These are phyloP conservation scores for Pyrus bretschneideri DNA, from an alignment of 306 rosid species.

Conservation along the genomic window DNA sequence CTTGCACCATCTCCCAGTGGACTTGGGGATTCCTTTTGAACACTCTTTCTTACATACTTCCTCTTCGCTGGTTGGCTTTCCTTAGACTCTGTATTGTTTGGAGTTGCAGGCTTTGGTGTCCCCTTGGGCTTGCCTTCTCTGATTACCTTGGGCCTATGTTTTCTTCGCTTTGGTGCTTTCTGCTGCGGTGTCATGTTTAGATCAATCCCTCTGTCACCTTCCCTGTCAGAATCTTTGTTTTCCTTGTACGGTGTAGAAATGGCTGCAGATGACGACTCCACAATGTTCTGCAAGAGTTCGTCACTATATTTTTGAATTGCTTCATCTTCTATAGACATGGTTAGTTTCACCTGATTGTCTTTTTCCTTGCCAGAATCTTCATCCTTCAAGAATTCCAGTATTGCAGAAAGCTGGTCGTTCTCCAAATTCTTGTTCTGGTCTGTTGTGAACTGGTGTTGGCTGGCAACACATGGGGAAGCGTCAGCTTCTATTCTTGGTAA, in stretches of 20 bases:
- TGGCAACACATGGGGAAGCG: conserved; percentile 23
- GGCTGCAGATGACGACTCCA: conserved; percentile 50
- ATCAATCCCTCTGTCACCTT: conserved; percentile 38
- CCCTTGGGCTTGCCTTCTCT: conserved; percentile 59
- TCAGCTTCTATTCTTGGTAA: conserved; percentile 27
- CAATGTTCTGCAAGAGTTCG: conserved; percentile 57
- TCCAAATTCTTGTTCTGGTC: conserved; percentile 5
- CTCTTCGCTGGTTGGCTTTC: conserved; percentile 52
- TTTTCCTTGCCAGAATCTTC: conserved; percentile 40
- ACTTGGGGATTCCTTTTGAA: conserved; percentile 36
- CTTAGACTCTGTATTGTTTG: conserved; percentile 24
- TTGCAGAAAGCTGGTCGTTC: conserved; percentile 14
- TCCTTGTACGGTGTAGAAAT: conserved; percentile 30
- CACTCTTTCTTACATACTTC: conserved; percentile 42
- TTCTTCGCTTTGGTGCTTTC: conserved; percentile 59
- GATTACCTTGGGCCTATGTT: conserved; percentile 91
- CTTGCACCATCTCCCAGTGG: conserved; percentile 27
- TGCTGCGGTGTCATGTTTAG: conserved; percentile 63
- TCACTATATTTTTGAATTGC: conserved; percentile 31
- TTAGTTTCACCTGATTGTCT: conserved; percentile 14
- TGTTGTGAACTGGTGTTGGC: conserved; percentile 22
- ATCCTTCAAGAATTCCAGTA: conserved; percentile 22
- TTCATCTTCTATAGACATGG: conserved; percentile 28
- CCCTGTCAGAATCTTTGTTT: conserved; percentile 29
- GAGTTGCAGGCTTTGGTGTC: conserved; percentile 38